Percentiles rank a stretch among this genome's conserved stretches.
These are phyloP conservation scores for Agarophyton chilense DNA, from an alignment of 23 red algal species.

Conservation along the genomic window DNA sequence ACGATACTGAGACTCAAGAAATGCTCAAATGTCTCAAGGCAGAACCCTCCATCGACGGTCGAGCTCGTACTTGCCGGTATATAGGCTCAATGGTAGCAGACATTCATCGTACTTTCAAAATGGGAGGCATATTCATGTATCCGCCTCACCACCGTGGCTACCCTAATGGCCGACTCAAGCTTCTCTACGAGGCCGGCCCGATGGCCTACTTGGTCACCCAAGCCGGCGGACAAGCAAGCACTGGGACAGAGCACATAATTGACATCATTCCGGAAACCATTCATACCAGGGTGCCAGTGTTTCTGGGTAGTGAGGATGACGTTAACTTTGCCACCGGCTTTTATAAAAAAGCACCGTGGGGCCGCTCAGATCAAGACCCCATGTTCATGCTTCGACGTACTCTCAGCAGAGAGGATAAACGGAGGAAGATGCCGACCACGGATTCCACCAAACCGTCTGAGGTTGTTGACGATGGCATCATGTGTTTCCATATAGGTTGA, in stretches of 20 bases:
- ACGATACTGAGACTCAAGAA: conserved; percentile 69
- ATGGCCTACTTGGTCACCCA: conserved; percentile 90
- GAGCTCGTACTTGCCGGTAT: conserved; percentile 72
- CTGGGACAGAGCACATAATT: conserved; percentile 77
- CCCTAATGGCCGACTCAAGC: conserved; percentile 85
- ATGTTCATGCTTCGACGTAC: conserved; percentile 96
- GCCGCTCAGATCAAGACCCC: conserved; percentile 79
- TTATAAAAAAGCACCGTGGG: conserved; percentile 84
- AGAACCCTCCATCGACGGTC: conserved; percentile 76
- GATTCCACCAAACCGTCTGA: conserved; percentile 23
- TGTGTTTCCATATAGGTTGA: conserved; percentile 70
- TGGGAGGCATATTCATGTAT: conserved; percentile 98
- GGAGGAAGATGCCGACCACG: background rate
- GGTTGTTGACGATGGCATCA: conserved; percentile 69
- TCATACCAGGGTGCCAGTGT: conserved; percentile 88
- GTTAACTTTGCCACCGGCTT: conserved; percentile 79
- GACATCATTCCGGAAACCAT: conserved; percentile 84
- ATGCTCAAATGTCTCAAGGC: conserved; percentile 89
- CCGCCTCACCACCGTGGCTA: conserved; percentile 67
- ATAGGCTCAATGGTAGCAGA: conserved; percentile 98
- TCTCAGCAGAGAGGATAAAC: conserved; percentile 72
- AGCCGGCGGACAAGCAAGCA: conserved; percentile 88
- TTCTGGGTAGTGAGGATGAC: conserved; percentile 90
- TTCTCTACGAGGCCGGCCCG: conserved; percentile 95
- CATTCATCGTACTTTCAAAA: conserved; percentile 92